These are phyloP conservation scores for Zychaea mexicana DNA, from an alignment of 371 early-diverging fungal species.

Conservation along the genomic window DNA sequence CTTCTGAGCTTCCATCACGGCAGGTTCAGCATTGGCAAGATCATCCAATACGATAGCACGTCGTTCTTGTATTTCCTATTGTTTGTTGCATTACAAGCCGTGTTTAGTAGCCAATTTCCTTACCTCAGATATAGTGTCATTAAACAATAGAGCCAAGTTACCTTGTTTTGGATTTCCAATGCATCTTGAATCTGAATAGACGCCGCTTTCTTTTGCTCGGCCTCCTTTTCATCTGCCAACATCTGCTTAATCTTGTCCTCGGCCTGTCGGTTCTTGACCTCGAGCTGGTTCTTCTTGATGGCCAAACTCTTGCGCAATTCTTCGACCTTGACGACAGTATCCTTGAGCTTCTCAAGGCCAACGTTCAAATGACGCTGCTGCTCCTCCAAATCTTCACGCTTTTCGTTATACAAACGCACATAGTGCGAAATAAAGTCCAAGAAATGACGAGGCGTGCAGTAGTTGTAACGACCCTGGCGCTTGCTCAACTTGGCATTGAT, in stretches of 20 bases:
- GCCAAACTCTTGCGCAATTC: slow-evolving; percentile 90
- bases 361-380: slow-evolving; percentile 98
- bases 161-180: slow-evolving; percentile 75
- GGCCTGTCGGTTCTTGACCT: slow-evolving; percentile 88
- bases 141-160: slow-evolving; percentile 15
- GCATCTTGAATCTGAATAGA: slow-evolving; percentile 82
- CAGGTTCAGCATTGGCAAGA: slow-evolving; percentile 95
- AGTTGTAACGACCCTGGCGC: slow-evolving; percentile 80
- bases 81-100: background rate
- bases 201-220: slow-evolving; percentile 88
- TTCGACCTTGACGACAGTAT: slow-evolving; percentile 96
- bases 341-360: slow-evolving; percentile 94
- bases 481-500: slow-evolving; percentile 85
- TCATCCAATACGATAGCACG: slow-evolving; percentile 84
- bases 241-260: slow-evolving; percentile 96
- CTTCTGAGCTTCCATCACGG: slow-evolving; percentile 94
- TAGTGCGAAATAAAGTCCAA: slow-evolving; percentile 97
- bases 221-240: slow-evolving; percentile 95
- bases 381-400: slow-evolving; percentile 95
- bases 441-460: slow-evolving; percentile 97
- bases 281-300: slow-evolving; percentile 85
- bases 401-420: slow-evolving; percentile 87
- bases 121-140: background rate
- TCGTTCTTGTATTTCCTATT: slow-evolving; percentile 78
- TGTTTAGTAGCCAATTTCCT: too few relatives aligned